These are phyloP conservation scores for Septoria petroselini DNA, from an alignment of 2,329 filamentous ascomycete genomes.

Conservation along the genomic window DNA sequence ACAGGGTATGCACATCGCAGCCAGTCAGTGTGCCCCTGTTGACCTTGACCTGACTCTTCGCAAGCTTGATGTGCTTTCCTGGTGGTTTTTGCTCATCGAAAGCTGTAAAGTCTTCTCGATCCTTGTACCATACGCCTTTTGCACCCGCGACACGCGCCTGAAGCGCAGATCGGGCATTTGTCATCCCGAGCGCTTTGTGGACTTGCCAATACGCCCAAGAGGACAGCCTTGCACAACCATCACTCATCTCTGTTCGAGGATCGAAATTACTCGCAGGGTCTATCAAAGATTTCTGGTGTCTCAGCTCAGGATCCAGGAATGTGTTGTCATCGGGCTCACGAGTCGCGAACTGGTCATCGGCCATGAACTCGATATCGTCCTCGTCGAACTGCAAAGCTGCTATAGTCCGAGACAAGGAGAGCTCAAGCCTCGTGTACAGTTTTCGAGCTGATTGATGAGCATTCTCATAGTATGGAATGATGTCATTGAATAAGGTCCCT, in stretches of 20 bases:
- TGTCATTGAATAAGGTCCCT: conserved; percentile 41
- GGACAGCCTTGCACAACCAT: conserved; percentile 64
- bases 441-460: conserved; percentile 41
- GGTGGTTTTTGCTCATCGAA: conserved; percentile 5
- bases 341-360: conserved; percentile 32
- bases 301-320: conserved; percentile 38
- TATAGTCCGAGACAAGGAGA: conserved; percentile 43
- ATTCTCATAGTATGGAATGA: conserved; percentile 41
- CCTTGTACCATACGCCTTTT: conserved; percentile 70
- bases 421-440: conserved; percentile 43
- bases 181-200: conserved; percentile 50
- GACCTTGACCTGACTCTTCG: conserved; percentile 65
- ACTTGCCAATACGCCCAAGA: conserved; percentile 55
- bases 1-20: conserved; percentile 42
- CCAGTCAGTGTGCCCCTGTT: conserved; percentile 13
- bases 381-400: conserved; percentile 40
- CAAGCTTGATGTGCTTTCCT: conserved; percentile 50
- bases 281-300: conserved; percentile 6
- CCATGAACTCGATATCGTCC: conserved; percentile 36
- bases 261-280: conserved; percentile 1
- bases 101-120: conserved; percentile 5
- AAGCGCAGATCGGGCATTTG: conserved; percentile 59
- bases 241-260: conserved; percentile 43
- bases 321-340: conserved; percentile 35
- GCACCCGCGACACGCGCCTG: conserved; percentile 70